Evolutionary conservation across 2,329 filamentous ascomycete genomes (phyloP), one percentile per base, ranked within the genome.

Genomic region (Aspergillus costaricaensis): DNA sequence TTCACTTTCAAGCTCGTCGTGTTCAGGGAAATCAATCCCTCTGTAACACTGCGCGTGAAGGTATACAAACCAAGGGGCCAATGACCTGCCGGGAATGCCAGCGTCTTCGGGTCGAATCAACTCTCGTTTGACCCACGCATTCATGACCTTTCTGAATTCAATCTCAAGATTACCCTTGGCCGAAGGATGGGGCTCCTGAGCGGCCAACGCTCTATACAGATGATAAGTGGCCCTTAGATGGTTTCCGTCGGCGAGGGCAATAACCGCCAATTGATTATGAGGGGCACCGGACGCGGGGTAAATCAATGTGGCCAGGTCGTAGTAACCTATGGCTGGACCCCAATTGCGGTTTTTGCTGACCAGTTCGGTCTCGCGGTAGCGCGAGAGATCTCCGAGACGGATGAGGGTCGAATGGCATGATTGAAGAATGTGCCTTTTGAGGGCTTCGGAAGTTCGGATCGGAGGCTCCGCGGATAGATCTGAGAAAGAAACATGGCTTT

Each of bases 221-320:
- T 96, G 88, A 76, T 97, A 98, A 30, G 96, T 89, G 9, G 92
- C 88, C 62, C 92, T 87, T 54, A 98, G 84, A 72, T 96, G 90
- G 67, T 94, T 89, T 60, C 85, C 85, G 68, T 93, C 75, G 56
- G 90, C 88, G 51, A 91, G 84, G 61, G 90, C 89, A 61, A 98
- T 89, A 38, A 98, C 91, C 38, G 91, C 93, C 74, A 95, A 87
- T 75, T 98, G 95, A 70, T 99, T 94, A 71, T 96, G 90, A 15
- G 92, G 90, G 64, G 88, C 86, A 30, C 94, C 94, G 49, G 90
- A 92, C 17, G 86, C 82, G 3, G 94, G 92, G 67, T 90, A 85
- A 56, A 98, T 84, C 55, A 90, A 86, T 65, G 88, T 86, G 21
- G 95, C 95, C 61, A 98, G 81, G 58, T 85, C 82, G 75, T 99